Conservation (phyloP, 2,329 filamentous ascomycete species). For the Graphiopsis chlorocephala region DNA sequence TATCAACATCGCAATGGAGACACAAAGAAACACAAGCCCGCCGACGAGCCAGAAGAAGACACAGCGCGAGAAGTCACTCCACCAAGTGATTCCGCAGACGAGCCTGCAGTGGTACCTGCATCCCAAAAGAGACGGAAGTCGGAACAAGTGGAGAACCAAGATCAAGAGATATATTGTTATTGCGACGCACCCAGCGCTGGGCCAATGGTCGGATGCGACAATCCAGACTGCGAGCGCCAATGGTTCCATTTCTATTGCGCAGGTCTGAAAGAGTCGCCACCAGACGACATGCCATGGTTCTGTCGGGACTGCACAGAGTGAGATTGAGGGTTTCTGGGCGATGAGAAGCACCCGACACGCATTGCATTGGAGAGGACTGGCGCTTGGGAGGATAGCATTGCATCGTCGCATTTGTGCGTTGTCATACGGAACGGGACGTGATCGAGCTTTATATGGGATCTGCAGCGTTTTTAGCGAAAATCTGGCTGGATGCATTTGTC, state of each 20-base stretch:
- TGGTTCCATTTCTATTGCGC: slow-evolving; percentile 83
- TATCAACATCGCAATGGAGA: slow-evolving; percentile 4
- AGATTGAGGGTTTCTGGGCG: background rate
- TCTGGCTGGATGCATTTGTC: background rate
- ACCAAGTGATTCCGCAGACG: background rate
- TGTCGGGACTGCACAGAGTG: slow-evolving; percentile 23
- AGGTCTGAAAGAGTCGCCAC: slow-evolving; percentile 61
- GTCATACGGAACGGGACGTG: background rate
- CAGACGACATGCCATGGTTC: slow-evolving; percentile 25
- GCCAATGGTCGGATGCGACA: slow-evolving; percentile 78
- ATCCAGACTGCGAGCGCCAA: slow-evolving; percentile 68
- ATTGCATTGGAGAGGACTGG: background rate
- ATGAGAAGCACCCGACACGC: background rate
- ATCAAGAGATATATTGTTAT: slow-evolving; percentile 13
- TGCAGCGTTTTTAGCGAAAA: slow-evolving; percentile 5
- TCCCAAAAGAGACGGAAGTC: slow-evolving; percentile 13
- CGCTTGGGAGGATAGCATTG: background rate
- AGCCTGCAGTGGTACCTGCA: slow-evolving; percentile 1
- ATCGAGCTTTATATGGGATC: background rate
- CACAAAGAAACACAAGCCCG: slow-evolving; percentile 11
- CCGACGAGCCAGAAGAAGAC: slow-evolving; percentile 21
- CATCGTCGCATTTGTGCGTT: background rate
- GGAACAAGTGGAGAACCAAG: slow-evolving; percentile 6
- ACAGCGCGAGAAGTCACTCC: background rate
- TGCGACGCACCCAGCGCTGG: slow-evolving; percentile 19